Percentiles rank a stretch among this genome's conserved stretches.
These are phyloP conservation scores for Penicillium sp. DNA, from an alignment of 2,329 filamentous ascomycete species.

Conservation along the genomic window DNA sequence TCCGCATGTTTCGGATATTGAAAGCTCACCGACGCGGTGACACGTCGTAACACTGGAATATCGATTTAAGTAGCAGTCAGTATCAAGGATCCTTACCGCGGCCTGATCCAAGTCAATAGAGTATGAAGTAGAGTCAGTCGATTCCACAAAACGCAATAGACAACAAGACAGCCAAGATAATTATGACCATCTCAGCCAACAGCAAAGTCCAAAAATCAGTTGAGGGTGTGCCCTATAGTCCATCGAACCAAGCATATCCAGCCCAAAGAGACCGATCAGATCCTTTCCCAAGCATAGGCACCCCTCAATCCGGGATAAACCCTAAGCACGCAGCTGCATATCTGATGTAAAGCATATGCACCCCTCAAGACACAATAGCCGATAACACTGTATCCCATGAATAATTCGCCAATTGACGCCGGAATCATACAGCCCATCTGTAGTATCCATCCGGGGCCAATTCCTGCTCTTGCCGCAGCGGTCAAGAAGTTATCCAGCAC, in stretches of 20 bases:
- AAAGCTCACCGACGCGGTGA: too few relatives aligned
- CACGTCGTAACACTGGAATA: too few relatives aligned
- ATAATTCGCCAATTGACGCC: too few relatives aligned
- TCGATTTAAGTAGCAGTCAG: not conserved
- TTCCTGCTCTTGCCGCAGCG: conserved; percentile 1
- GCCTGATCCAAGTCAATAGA: not conserved
- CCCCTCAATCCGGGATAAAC: not conserved
- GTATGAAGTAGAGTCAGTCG: not conserved
- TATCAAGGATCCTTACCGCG: not conserved
- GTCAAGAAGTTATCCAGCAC: conserved; percentile 7
- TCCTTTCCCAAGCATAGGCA: not conserved
- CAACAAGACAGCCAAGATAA: not conserved
- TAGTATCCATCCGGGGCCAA: not conserved
- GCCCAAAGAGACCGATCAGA: too few relatives aligned
- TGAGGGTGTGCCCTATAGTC: not conserved
- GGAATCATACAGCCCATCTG: not conserved
- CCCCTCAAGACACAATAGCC: not conserved
- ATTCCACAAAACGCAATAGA: not conserved
- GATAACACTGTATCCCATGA: not conserved
- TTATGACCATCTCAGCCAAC: not conserved
- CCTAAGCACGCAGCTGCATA: conserved; percentile 1
- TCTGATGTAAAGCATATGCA: not conserved
- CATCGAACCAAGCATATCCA: not conserved
- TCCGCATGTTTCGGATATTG: too few relatives aligned
- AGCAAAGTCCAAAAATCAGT: not conserved